Evolutionary conservation across 1,284 basidiomycete species (phyloP).

Genomic region (Pterulicium gracile): DNA sequence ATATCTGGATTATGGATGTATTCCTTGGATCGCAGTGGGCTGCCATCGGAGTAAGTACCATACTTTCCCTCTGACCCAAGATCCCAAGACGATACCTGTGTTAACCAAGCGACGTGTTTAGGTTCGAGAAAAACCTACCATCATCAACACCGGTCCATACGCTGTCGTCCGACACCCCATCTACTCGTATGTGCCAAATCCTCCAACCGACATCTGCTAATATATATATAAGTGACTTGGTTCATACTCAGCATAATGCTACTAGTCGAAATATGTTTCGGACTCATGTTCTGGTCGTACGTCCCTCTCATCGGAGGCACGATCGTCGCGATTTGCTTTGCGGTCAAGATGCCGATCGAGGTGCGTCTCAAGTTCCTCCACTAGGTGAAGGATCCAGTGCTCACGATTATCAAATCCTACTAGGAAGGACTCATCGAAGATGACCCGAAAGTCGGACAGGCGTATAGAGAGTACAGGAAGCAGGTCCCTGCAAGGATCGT

Average conservation of each 20-base stretch:
- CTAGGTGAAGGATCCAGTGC: no score
- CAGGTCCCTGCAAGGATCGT: conserved; percentile 19
- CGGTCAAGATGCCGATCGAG: conserved; percentile 23
- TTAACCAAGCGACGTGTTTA: neutral
- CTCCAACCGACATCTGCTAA: no score
- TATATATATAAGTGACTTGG: neutral
- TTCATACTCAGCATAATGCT: conserved; percentile 16
- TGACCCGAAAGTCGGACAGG: conserved; percentile 16
- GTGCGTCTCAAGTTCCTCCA: conserved; percentile 12
- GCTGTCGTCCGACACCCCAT: conserved; percentile 22
- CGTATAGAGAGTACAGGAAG: conserved; percentile 24
- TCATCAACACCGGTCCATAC: conserved; percentile 20
- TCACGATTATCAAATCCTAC: neutral
- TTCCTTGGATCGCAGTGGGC: neutral
- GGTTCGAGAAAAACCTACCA: conserved; percentile 14
- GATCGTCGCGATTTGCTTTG: conserved; percentile 15
- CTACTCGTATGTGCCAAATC: conserved; percentile 16
- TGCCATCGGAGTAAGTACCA: neutral
- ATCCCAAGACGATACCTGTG: neutral
- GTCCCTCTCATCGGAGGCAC: conserved; percentile 18
- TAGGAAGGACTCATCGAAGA: conserved; percentile 21
- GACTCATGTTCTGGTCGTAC: conserved; percentile 25
- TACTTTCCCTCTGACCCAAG: no score
- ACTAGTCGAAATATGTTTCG: conserved; percentile 16
- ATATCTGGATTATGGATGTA: neutral